Base-by-base conservation (phyloP, 352 stramenopile species). In the Phytopythium mirpurense region DNA sequence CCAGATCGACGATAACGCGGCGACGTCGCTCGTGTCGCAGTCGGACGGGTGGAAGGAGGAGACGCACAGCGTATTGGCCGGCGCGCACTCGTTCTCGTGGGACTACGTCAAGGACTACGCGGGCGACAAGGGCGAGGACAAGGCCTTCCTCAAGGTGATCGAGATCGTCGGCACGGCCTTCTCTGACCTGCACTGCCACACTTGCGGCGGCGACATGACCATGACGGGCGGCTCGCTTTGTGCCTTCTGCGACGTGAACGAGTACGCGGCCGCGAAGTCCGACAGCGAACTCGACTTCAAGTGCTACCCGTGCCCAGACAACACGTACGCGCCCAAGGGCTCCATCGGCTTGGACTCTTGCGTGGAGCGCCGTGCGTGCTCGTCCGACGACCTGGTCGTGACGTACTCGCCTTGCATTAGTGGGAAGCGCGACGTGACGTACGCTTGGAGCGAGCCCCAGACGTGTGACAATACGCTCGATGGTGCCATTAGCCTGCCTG, bases 91-190 rank as follows among this genome's bases (percentile, higher is more conserved):
- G 18, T 73, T 93, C 51, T 69, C 71, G 42, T 93, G 83, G 83
- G 76, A 90, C 48, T 93, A 88, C 56, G 77, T 83, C 18, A 93
- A 91, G 60, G 77, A 90, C 54, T 89, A 86, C 52, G 63, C 65
- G 5, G 79, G 78, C 16, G 83, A 93, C 59, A 68, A 60, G 7
- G 83, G 83, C 19, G 66, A 78, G 5, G 83, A 93, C 59, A 78
- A 77, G 50, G 80, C 80, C 5, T 83, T 67, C 38, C 32, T 91
- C 50, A 89, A 90, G 51, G 77, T 91, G 37, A 83, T 93, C 61
- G 83, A 91, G 60, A 56, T 93, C 15, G 78, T 89, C 26, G 80
- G 83, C n/a, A 93, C 83, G n/a, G 62, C 74, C 16, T 91, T 64
- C 35, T 75, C 83, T 5, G 83, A 93, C 50, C 67, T 82, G 47